phyloP scores from a whole-genome alignment of 2,329 filamentous ascomycete species.

The Apiospora aurea region DNA sequence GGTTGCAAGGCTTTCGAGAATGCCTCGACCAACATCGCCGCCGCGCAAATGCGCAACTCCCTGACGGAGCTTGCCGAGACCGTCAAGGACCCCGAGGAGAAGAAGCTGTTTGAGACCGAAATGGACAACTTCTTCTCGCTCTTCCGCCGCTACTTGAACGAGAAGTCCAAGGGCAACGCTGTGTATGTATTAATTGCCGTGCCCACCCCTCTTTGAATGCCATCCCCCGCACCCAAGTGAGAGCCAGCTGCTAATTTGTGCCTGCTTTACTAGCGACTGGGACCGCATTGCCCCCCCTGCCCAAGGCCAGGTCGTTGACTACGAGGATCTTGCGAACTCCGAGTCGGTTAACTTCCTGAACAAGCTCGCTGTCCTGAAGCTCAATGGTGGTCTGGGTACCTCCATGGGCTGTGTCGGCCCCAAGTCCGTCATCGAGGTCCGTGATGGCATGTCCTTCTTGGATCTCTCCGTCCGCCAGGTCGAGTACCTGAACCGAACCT shows the following conservation, averaged over 20 bases:
- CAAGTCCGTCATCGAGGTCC: constrained; percentile 99
- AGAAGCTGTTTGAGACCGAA: constrained; percentile 97
- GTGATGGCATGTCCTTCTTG: constrained; percentile 99
- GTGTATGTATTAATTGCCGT: constrained; percentile 61
- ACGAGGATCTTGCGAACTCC: constrained; percentile 86
- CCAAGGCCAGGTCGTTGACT: constrained; percentile 92
- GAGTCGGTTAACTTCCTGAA: constrained; percentile 93
- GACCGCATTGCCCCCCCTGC: constrained; percentile 95
- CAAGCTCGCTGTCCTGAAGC: constrained; percentile 98
- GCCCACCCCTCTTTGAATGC: neutral
- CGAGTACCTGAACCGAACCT: constrained; percentile 98
- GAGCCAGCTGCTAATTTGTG: constrained; percentile 33
- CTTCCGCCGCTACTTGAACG: constrained; percentile 97
- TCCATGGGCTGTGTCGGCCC: constrained; percentile 99
- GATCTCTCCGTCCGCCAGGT: constrained; percentile 98
- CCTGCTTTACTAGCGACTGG: constrained; percentile 73
- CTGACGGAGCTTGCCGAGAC: constrained; percentile 92
- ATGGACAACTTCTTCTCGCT: constrained; percentile 99
- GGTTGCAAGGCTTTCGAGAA: constrained; percentile 90
- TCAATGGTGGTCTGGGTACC: constrained; percentile 98
- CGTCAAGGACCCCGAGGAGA: constrained; percentile 80
- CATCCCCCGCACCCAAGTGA: neutral
- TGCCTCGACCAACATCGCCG: constrained; percentile 96
- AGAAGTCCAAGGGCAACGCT: constrained; percentile 97
- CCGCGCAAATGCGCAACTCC: constrained; percentile 98